Conservation (phyloP, 345 rosid genomes). For the Populus euphratica region DNA sequence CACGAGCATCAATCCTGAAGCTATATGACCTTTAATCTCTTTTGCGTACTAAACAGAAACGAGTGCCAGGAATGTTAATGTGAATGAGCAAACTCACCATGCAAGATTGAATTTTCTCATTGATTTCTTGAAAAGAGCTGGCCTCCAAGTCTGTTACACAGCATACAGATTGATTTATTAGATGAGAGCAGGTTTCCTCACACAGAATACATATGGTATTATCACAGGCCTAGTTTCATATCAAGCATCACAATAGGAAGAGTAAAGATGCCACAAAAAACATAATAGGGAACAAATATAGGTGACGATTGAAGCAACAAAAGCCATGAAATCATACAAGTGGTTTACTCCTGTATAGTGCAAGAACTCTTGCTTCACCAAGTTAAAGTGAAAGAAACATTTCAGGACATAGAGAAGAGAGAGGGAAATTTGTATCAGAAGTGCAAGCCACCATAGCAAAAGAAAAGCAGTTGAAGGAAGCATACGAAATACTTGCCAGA, state of each 20-base stretch:
- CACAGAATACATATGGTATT: background rate
- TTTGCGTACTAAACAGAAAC: constrained; percentile 51
- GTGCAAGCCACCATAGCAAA: constrained; percentile 37
- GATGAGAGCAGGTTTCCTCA: background rate
- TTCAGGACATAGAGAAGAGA: constrained; percentile 26
- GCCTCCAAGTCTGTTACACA: constrained; percentile 50
- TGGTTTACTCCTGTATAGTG: constrained; percentile 59
- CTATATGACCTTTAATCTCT: constrained; percentile 35
- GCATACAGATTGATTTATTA: background rate
- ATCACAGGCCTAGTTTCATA: constrained; percentile 32
- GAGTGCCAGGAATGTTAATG: constrained; percentile 52
- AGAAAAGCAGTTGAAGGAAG: constrained; percentile 20
- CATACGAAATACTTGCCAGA: constrained; percentile 5
- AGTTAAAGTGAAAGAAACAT: constrained; percentile 29
- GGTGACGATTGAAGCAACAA: constrained; percentile 68
- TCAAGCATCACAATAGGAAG: constrained; percentile 52
- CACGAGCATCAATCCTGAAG: constrained; percentile 39
- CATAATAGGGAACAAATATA: background rate
- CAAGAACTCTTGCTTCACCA: constrained; percentile 45
- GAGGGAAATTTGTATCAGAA: constrained; percentile 19
- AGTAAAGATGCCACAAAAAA: constrained; percentile 42
- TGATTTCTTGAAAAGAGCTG: constrained; percentile 57
- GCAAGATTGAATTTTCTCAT: constrained; percentile 60
- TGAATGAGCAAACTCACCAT: constrained; percentile 71
- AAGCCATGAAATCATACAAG: constrained; percentile 56